Conservation (phyloP, 805 yeast genomes). For the Kodamaea kaohsiungensis region DNA sequence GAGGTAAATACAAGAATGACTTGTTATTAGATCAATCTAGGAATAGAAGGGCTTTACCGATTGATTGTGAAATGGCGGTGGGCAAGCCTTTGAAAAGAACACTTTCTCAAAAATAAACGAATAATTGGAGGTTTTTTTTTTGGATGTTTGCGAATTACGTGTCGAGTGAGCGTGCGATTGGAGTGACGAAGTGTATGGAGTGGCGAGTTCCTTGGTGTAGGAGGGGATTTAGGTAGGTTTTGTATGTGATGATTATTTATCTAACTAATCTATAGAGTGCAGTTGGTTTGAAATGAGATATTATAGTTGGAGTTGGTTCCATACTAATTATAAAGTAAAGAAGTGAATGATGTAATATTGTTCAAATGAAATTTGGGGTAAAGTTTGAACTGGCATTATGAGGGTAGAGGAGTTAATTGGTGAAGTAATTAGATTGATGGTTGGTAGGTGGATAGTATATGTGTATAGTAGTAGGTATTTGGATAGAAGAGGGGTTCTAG, state of each 20-base stretch:
- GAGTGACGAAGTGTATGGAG: background rate
- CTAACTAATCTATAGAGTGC: background rate
- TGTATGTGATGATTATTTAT: background rate
- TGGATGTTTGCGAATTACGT: conserved; percentile 1
- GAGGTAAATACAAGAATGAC: background rate
- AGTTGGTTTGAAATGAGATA: background rate
- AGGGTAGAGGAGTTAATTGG: too few species aligned
- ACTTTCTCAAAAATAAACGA: conserved; percentile 2
- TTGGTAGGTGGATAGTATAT: background rate
- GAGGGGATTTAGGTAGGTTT: background rate
- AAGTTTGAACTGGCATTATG: background rate
- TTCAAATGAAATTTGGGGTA: background rate
- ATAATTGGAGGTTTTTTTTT: conserved; percentile 1
- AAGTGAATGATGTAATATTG: background rate
- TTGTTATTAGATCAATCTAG: background rate
- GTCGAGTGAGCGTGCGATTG: background rate
- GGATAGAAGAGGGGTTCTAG: too few species aligned
- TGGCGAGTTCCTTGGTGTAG: background rate
- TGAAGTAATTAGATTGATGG: too few species aligned
- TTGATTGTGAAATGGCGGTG: background rate
- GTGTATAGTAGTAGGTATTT: too few species aligned
- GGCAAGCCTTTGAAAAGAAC: conserved; percentile 1
- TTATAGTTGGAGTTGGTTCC: background rate
- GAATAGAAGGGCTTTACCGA: background rate
- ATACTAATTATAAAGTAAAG: background rate